A percentile compares a stretch with the other conserved stretches of the same genome.
phyloP scores from a whole-genome alignment of 176 grass and related monocot genomes.

The Aegilops longissima region DNA sequence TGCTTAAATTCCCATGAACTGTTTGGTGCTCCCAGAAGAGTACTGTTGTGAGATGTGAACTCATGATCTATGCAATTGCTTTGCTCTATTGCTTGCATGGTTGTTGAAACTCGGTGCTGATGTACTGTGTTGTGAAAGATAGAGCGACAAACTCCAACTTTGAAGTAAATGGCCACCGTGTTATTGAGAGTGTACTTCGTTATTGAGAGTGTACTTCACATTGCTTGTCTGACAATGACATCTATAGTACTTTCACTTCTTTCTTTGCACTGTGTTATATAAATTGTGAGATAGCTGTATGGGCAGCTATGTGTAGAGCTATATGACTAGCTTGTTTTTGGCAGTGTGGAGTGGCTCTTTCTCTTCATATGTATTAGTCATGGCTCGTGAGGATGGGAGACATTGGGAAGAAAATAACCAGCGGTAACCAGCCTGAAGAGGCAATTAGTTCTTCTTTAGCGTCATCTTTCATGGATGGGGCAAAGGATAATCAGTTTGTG shows the following conservation, averaged over 20 bases:
- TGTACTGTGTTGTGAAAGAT: slow-evolving; percentile 4
- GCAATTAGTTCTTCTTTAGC: no score
- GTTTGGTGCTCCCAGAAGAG: slow-evolving; percentile 11
- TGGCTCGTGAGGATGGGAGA: no score
- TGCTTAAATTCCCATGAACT: slow-evolving; percentile 10
- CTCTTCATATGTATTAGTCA: neutral
- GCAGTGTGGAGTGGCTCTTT: neutral
- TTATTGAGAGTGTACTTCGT: neutral
- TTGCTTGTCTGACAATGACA: neutral
- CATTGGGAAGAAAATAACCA: no score
- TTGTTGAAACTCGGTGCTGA: neutral
- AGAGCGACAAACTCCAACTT: neutral
- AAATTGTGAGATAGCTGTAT: neutral
- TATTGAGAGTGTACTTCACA: neutral
- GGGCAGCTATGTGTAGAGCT: no score
- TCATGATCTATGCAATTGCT: slow-evolving; percentile 4
- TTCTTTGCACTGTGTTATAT: neutral
- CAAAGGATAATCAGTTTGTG: neutral
- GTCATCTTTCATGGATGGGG: no score
- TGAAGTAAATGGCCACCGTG: neutral
- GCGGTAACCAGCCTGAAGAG: no score
- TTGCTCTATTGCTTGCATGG: neutral
- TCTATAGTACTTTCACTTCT: neutral
- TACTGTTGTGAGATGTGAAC: neutral
- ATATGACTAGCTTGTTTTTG: neutral